Evolutionary conservation across 805 yeast species (phyloP), one percentile per base, ranked within the genome.

Genomic region (Limtongia smithiae): DNA sequence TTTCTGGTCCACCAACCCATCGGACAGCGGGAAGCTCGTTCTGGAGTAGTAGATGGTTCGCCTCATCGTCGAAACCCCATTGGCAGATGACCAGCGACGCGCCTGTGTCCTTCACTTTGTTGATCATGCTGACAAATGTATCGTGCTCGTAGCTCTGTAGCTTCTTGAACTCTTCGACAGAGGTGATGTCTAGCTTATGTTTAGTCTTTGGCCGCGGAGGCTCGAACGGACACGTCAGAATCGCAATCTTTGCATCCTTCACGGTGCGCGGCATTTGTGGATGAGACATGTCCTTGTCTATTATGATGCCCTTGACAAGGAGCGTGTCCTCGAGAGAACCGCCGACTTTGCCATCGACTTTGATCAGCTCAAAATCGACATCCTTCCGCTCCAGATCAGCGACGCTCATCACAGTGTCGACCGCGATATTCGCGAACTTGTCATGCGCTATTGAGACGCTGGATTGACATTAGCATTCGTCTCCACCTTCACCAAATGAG

Each of bases 31-130:
- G 95, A 56, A 93, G 77, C 37, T 86, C 79, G 69, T 91, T 88
- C 62, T 91, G 85, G 60, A 90, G 74, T 52, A 93, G 75, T 65
- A 93, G 71, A 69, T 93, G 96, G 71, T 91, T 91, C 36, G 97
- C 97, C 73, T 91, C 98, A 68, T 91, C 98, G 68, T 91, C 98
- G 63, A 91, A 93, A 15, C 98, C 98, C 98, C 98, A 91, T 73
- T 91, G 98, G 72, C 98, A 93, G 34, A 94, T 91, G 44, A 91
- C 98, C 48, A 91, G 79, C 68, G 90, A 91, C 25, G 98, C 97
- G 36, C 97, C 97, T 0, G 95, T 77, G 22, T 77, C 79, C 70
- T 93, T 90, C 47, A 93, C 94, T 55, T 75, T 71, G 51, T 82
- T 75, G 51, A 93, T 89, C 98, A 93, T 93, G 67, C 86, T 88